Percentiles rank a stretch among this genome's conserved stretches.
phyloP scores from a whole-genome alignment of 768 basidiomycete genomes.

The Gymnopilus dilepis region DNA sequence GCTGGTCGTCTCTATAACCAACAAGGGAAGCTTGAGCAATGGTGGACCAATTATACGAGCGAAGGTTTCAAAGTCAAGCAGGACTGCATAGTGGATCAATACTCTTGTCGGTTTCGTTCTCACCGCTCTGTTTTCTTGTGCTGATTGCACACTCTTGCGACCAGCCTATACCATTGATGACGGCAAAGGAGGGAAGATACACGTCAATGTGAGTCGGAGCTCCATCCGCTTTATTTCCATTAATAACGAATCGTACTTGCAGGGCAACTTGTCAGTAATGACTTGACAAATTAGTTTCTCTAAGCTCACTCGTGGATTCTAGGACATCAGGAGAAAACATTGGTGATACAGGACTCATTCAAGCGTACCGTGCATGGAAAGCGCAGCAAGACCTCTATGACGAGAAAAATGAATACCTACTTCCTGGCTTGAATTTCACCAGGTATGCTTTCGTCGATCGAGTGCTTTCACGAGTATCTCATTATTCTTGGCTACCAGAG shows the following conservation, averaged over 20 bases:
- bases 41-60: conserved; percentile 93
- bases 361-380: conserved; percentile 93
- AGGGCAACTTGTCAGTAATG: conserved; percentile 75
- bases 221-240: not conserved
- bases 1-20: conserved; percentile 91
- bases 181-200: conserved; percentile 80
- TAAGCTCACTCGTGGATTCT: not conserved
- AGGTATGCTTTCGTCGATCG: conserved; percentile 45
- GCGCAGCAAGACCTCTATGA: conserved; percentile 67
- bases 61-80: conserved; percentile 82
- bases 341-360: conserved; percentile 83
- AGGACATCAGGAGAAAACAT: conserved; percentile 94
- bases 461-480: not conserved
- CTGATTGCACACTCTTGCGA: not conserved
- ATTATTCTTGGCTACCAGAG: conserved; percentile 48
- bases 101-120: conserved; percentile 58
- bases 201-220: conserved; percentile 71
- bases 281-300: not conserved
- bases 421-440: conserved; percentile 83
- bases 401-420: conserved; percentile 67
- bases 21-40: conserved; percentile 83
- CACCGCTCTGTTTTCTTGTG: not conserved
- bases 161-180: conserved; percentile 84
- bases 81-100: conserved; percentile 91
- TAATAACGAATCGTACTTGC: conserved; percentile 3